Evolutionary conservation across 2,329 filamentous ascomycete species (phyloP), one percentile per base, ranked within the genome.

Genomic region (Dactylellina cionopaga): DNA sequence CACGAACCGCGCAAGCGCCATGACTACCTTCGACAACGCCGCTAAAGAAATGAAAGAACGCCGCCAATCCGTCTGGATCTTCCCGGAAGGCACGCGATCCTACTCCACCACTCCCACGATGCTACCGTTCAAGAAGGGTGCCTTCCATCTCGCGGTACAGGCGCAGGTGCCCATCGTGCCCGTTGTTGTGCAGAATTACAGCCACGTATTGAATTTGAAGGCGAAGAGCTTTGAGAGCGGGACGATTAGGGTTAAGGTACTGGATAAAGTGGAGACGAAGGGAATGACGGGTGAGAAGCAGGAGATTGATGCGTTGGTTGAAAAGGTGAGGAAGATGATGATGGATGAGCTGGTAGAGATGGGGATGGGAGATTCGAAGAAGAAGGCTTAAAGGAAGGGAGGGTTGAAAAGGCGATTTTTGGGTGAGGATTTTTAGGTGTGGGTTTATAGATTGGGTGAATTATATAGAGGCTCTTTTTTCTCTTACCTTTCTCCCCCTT

Each of bases 81-180:
- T 85, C 75, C 83, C 84, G 0, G 95, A 99, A 83, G 95, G 95
- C 54, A 99, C 95, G 1, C 87, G 95, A 76, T 96, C 91, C 80
- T 96, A 98, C 82, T 86, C 90, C 65, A 87, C 90, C 77, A 89
- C 93, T 60, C 91, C 95, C 1, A 87, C 85, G 69, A 82, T 99
- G 77, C 84, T 98, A 60, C 91, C 92, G n/a, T 99, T 98, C 85
- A 99, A 99, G 83, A 99, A 99, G 84, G 95, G 95, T 70, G 95
- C 94, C 47, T 99, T 99, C 82, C 94, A 99, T 80, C 85, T 99
- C 31, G 95, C 95, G 46, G 87, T 99, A 17, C 91, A 98, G 84
- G 94, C 94, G 1, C 90, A 92, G 75, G 95, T 97, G 4, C 93
- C 93, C 24, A 91, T 99, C 77, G 89, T 99, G 2, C 95, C 95